These are phyloP conservation scores for Penicillium sp. DNA, from an alignment of 2,329 filamentous ascomycete genomes.

Conservation along the genomic window DNA sequence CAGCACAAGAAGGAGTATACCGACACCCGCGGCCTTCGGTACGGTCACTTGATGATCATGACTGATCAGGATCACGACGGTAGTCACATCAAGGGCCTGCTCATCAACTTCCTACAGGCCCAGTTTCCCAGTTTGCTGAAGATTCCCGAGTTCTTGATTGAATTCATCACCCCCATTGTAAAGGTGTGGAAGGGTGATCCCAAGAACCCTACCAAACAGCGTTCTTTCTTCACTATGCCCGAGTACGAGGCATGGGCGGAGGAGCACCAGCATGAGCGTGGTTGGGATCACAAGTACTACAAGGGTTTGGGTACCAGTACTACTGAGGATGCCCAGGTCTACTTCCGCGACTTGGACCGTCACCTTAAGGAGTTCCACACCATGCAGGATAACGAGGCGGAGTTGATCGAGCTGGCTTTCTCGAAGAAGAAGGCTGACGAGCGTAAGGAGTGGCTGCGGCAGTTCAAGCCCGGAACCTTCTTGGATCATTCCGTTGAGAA, in stretches of 20 bases:
- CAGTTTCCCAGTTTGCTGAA: slow-evolving; percentile 88
- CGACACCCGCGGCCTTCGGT: slow-evolving; percentile 78
- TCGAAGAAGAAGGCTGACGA: slow-evolving; percentile 99
- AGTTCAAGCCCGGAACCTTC: slow-evolving; percentile 86
- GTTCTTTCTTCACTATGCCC: slow-evolving; percentile 90
- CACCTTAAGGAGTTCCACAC: slow-evolving; percentile 87
- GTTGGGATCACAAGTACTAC: slow-evolving; percentile 97
- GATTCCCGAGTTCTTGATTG: slow-evolving; percentile 82
- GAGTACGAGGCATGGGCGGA: slow-evolving; percentile 91
- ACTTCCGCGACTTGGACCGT: slow-evolving; percentile 86
- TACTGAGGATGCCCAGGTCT: slow-evolving; percentile 83
- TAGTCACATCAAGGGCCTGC: slow-evolving; percentile 93
- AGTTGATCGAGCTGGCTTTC: slow-evolving; percentile 86
- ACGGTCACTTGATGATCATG: slow-evolving; percentile 99
- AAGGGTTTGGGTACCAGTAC: slow-evolving; percentile 96
- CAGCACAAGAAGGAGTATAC: slow-evolving; percentile 96
- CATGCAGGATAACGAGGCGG: slow-evolving; percentile 73
- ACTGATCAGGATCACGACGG: slow-evolving; percentile 99
- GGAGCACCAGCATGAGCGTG: slow-evolving; percentile 58
- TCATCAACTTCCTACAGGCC: slow-evolving; percentile 96
- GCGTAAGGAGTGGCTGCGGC: slow-evolving; percentile 90
- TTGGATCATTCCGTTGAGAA: slow-evolving; percentile 72
- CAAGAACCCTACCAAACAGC: slow-evolving; percentile 68
- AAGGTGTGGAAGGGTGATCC: slow-evolving; percentile 93
- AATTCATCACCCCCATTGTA: slow-evolving; percentile 97